phyloP scores from a whole-genome alignment of 2,329 filamentous ascomycete genomes.

The Albifimbria verrucaria region DNA sequence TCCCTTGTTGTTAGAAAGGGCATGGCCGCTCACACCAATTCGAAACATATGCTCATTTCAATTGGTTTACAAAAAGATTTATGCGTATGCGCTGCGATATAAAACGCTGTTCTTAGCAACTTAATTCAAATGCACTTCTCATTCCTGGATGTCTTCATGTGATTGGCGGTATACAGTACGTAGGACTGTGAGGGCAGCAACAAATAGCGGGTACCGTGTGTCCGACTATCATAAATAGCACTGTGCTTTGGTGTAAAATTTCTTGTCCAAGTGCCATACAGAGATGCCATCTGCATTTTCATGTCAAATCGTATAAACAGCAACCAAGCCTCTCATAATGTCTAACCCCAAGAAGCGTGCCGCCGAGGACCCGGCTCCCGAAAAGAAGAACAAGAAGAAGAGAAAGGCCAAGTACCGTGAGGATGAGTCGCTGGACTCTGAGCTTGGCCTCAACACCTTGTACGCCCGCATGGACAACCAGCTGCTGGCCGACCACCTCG shows the following conservation, averaged over 20 bases:
- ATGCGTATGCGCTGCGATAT: too few species aligned
- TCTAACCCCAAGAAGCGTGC: slow-evolving; percentile 53
- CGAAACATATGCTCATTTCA: too few species aligned
- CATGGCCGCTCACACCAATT: too few species aligned
- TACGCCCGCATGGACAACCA: slow-evolving; percentile 80
- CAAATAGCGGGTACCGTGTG: too few species aligned
- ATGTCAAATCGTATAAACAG: not conserved
- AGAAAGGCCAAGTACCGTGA: slow-evolving; percentile 56
- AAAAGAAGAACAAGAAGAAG: slow-evolving; percentile 45
- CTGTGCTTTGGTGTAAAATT: not conserved
- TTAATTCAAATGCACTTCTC: too few species aligned
- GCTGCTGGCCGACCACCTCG: slow-evolving; percentile 81
- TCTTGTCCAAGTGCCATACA: not conserved
- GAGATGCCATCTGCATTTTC: not conserved
- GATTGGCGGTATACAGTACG: too few species aligned
- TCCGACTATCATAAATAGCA: not conserved
- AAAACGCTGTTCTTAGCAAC: too few species aligned
- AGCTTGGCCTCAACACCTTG: slow-evolving; percentile 74
- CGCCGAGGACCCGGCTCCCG: slow-evolving; percentile 42
- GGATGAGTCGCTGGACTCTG: slow-evolving; percentile 59
- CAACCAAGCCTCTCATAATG: slow-evolving; percentile 20
- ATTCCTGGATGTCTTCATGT: too few species aligned
- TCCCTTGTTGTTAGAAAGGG: too few species aligned
- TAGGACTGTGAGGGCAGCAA: too few species aligned
- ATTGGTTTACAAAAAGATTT: too few species aligned